phyloP scores from a whole-genome alignment of 2,329 filamentous ascomycete genomes.

The Alternaria novae-zelandiae region DNA sequence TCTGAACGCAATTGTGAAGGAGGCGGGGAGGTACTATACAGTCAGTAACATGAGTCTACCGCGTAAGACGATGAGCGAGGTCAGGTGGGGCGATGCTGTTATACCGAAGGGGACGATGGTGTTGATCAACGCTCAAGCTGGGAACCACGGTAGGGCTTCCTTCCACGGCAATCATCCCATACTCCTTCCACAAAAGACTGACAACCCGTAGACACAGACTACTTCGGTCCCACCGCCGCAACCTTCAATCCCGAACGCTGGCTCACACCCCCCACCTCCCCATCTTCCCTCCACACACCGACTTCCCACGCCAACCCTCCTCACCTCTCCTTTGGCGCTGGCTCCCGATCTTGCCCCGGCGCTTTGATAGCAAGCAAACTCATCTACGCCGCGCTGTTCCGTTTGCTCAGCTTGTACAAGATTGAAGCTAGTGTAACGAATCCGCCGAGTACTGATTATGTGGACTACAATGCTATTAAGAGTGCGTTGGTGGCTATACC shows the following conservation, averaged over 20 bases:
- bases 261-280: conserved; percentile 37
- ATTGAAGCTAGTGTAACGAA: conserved; percentile 56
- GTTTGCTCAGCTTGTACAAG: conserved; percentile 57
- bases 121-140: conserved; percentile 62
- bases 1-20: conserved; percentile 57
- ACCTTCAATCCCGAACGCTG: conserved; percentile 59
- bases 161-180: conserved; percentile 20
- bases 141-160: conserved; percentile 54
- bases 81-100: conserved; percentile 59
- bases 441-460: conserved; percentile 67
- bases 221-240: conserved; percentile 56
- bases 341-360: conserved; percentile 60
- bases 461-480: conserved; percentile 68
- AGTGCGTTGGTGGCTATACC: conserved; percentile 66
- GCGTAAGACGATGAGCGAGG: conserved; percentile 57
- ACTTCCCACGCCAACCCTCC: conserved; percentile 32
- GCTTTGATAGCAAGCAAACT: conserved; percentile 60
- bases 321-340: conserved; percentile 61
- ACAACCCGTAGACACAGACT: conserved; percentile 55
- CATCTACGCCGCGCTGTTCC: conserved; percentile 58
- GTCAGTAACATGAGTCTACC: conserved; percentile 62
- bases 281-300: conserved; percentile 2
- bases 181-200: conserved; percentile 53
- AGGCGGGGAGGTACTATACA: conserved; percentile 61
- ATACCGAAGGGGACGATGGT: conserved; percentile 63